phyloP scores from a whole-genome alignment of 2,329 filamentous ascomycete genomes.

The Harringtonia aguacate region DNA sequence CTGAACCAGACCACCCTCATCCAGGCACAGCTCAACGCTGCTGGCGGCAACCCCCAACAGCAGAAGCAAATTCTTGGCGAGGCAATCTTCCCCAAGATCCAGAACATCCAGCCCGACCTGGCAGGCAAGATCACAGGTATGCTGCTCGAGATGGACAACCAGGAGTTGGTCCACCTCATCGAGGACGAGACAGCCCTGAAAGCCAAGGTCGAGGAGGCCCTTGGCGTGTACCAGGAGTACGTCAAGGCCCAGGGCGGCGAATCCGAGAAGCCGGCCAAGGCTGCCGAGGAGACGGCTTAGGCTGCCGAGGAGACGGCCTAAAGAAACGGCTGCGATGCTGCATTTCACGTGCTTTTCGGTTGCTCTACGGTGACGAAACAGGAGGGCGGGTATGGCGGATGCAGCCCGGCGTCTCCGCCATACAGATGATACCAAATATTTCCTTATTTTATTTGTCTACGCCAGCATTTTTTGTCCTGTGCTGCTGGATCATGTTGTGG shows the following conservation, averaged over 20 bases:
- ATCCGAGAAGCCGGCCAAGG: slow-evolving; percentile 38
- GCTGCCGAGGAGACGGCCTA: too few relatives aligned
- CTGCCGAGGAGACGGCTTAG: slow-evolving; percentile 26
- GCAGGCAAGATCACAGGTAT: slow-evolving; percentile 99
- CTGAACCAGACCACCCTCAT: slow-evolving; percentile 33
- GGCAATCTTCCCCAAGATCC: slow-evolving; percentile 97
- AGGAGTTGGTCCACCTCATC: slow-evolving; percentile 87
- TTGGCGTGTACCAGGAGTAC: slow-evolving; percentile 97
- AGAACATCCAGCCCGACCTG: slow-evolving; percentile 84
- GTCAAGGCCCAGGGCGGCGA: slow-evolving; percentile 65
- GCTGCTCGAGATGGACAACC: slow-evolving; percentile 98
- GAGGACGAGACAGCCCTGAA: slow-evolving; percentile 83
- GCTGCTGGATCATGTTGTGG: neutral
- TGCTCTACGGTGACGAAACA: neutral
- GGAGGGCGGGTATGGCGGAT: slow-evolving; percentile 1
- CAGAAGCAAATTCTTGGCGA: slow-evolving; percentile 99
- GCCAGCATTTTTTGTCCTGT: slow-evolving; percentile 3
- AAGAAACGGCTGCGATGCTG: slow-evolving; percentile 6
- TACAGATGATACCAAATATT: slow-evolving; percentile 16
- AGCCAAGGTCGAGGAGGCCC: slow-evolving; percentile 93
- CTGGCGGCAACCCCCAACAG: slow-evolving; percentile 48
- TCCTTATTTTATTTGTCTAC: slow-evolving; percentile 10
- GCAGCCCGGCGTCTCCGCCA: slow-evolving; percentile 6
- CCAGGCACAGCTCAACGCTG: slow-evolving; percentile 45
- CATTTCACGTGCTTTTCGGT: neutral